Base-by-base conservation (phyloP, 768 basidiomycete genomes). In the Russula compacta region DNA sequence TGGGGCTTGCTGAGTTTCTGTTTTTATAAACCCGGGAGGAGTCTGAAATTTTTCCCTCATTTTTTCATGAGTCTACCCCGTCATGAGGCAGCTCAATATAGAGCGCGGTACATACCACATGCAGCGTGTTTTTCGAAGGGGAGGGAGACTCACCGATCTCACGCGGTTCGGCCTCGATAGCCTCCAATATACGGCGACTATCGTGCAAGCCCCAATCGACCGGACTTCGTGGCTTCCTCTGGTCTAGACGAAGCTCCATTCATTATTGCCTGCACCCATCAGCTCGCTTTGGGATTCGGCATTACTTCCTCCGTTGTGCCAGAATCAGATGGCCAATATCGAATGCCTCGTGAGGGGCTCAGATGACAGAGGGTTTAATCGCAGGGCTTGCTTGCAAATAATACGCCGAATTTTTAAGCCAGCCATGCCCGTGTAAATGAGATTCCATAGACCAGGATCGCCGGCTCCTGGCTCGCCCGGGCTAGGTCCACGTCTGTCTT, bases 21-120 rank as follows among this genome's bases (percentile, higher is more conserved):
- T 14, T 35, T 63, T 63, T 58, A 58, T 63, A 63, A 29, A 32
- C 51, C 44, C 56, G 52, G 52, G 61, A 48, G 61, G 61, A 63
- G 61, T 50, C 40, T 49, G 56, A 63, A 62, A 24, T 35, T 53
- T 52, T 49, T 2, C n/a, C 21, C 19, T 19, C 5, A 17, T 17
- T 50, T 42, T 58, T 58, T 46, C 32, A 42, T 48, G 51, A 42
- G 48, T 33, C 47, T 21, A 39, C 19, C 19, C 39, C 39, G 24
- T 58, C 61, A 54, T 63, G 56, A 54, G 61, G 61, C 38, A 11
- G 12, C 47, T 43, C 56, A 63, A 63, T 63, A 49, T 36, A 48
- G 46, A 51, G 46, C 38, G 21, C 17, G 32, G 33, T 43, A 29
- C 52, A 29, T 29, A 39, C 33, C 44, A 44, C 42, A 33, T 50